Conservation (phyloP, 768 basidiomycete species). For the Tulasnella sp. region DNA sequence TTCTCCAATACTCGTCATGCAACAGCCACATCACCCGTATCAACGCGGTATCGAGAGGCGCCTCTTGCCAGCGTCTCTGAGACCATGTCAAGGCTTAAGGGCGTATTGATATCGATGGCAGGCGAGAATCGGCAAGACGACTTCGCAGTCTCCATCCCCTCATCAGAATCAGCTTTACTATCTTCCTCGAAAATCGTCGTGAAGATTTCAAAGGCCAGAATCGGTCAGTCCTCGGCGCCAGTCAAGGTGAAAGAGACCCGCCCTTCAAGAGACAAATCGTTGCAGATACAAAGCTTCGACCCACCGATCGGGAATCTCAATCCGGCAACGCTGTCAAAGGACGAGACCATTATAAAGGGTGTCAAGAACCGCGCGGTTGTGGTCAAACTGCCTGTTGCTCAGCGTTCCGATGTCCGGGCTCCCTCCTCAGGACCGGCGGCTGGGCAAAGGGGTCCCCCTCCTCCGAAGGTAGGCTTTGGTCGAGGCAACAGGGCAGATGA, state of each 20-base stretch:
- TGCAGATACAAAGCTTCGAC: slow-evolving; percentile 49
- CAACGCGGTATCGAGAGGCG: slow-evolving; percentile 50
- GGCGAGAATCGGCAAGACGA: not conserved
- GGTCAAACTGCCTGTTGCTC: slow-evolving; percentile 10
- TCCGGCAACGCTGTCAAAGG: slow-evolving; percentile 62
- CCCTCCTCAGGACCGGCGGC: not conserved
- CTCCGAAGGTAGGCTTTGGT: slow-evolving; percentile 8
- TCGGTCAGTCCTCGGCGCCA: not conserved
- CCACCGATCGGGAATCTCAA: slow-evolving; percentile 71
- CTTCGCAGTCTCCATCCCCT: not conserved
- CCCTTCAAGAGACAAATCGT: not conserved
- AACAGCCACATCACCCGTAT: not conserved
- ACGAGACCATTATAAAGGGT: slow-evolving; percentile 50
- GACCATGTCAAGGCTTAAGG: slow-evolving; percentile 83
- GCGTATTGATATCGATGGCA: slow-evolving; percentile 52
- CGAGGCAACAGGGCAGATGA: slow-evolving; percentile 29
- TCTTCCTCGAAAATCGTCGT: not conserved
- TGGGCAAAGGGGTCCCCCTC: not conserved
- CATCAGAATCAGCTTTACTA: not conserved
- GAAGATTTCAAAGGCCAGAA: not conserved
- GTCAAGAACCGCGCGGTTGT: not conserved
- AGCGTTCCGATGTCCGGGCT: not conserved
- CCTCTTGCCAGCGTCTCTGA: slow-evolving; percentile 79
- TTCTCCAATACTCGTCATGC: not conserved
- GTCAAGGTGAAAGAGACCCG: not conserved